Evolutionary conservation across 73 alveolate genomes (phyloP), one percentile per base, ranked within the genome.

Genomic region (Tetrahymena thermophila): DNA sequence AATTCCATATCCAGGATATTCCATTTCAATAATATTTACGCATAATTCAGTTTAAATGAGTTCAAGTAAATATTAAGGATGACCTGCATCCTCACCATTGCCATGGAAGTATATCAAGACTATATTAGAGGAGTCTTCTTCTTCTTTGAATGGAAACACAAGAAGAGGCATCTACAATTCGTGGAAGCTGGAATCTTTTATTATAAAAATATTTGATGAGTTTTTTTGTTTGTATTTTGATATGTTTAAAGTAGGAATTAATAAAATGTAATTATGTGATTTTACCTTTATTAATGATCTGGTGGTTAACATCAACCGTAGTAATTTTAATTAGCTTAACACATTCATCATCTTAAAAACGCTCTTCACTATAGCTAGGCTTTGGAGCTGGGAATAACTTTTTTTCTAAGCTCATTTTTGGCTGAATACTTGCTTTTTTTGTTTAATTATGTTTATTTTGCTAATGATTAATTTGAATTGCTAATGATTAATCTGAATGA

Each of bases 1-100:
- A 31, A 95, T 85, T 17, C 97, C 97, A 55, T 95, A 95, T 25
- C 97, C 97, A 19, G 97, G 97, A 55, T 95, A 95, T 89, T 95
- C 97, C 71, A 95, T 94, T 8, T 93, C 84, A 31, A 95, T 25
- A 17, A 95, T 85, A 44, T 95, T 95, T 94, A 95, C 94, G 15
- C 56, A 85, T 56, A 95, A 34, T 56, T 95, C 56, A 35, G 35
- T 57, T 25, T 94, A 43, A 10, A 95, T 40, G 56, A 95, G 94
- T 31, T 95, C 97, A 17, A 95, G 23, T 7, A 95, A 84, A 35
- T 85, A 84, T 55, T 95, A 85, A 10, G 95, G 94, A n/a, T 94
- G 84, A 17, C 85, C 83, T 19, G 94, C 94, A 50, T 95, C 97
- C 93, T 95, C 97, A 10, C 95, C 93, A 50, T 95, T 95, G 16